phyloP scores from a whole-genome alignment of 306 rosid genomes.

The Inga laurina region DNA sequence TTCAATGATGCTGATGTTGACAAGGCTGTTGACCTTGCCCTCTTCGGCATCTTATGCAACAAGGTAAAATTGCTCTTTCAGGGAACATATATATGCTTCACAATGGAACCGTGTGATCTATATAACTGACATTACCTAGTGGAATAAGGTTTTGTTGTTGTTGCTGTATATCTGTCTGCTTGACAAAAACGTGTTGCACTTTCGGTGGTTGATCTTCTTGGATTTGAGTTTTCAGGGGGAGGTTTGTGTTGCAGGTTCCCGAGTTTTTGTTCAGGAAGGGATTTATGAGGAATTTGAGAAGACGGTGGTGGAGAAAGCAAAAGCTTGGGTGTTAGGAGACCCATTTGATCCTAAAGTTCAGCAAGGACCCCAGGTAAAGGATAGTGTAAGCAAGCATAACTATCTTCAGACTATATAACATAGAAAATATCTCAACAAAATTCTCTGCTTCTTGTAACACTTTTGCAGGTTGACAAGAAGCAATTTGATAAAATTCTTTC shows the following conservation, averaged over 20 bases:
- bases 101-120: not conserved
- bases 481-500: conserved; percentile 74
- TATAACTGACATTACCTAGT: no score
- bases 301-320: conserved; percentile 56
- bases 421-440: not conserved
- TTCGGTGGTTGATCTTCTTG: conserved; percentile 3
- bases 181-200: not conserved
- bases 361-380: conserved; percentile 78
- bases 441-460: conserved; percentile 15
- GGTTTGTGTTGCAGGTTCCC: conserved; percentile 64
- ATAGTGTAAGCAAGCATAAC: not conserved
- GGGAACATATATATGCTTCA: not conserved
- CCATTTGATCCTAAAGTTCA: conserved; percentile 77
- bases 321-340: conserved; percentile 75
- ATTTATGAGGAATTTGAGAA: conserved; percentile 71
- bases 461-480: conserved; percentile 64
- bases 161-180: not conserved
- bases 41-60: conserved; percentile 63
- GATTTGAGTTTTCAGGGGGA: conserved; percentile 63
- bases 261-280: conserved; percentile 83
- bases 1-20: conserved; percentile 84
- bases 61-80: conserved; percentile 52
- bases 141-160: no score
- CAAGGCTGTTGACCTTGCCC: conserved; percentile 75
- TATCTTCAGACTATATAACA: not conserved